Evolutionary conservation across 257 asterid species (phyloP).

Genomic region (Solanum infundibuliforme): DNA sequence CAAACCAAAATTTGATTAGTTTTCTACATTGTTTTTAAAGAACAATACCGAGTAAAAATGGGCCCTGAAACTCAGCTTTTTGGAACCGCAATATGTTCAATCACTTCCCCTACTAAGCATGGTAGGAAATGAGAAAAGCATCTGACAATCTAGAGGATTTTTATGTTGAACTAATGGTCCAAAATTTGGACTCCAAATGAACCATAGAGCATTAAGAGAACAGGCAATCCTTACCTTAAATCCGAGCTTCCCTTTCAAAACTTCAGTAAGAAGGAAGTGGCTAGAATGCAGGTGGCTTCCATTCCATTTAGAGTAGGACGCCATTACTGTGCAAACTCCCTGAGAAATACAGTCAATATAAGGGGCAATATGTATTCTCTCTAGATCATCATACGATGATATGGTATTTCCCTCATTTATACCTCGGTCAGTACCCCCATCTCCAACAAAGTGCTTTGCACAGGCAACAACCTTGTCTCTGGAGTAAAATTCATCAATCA

Average conservation of each 20-base stretch:
- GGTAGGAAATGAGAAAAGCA: background rate
- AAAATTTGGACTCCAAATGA: background rate
- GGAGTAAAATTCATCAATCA: constrained; percentile 19
- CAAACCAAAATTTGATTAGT: background rate
- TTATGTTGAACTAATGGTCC: background rate
- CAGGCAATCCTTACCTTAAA: constrained; percentile 25
- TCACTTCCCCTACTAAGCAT: background rate
- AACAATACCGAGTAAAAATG: background rate
- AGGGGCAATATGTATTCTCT: constrained; percentile 37
- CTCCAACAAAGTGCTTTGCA: constrained; percentile 50
- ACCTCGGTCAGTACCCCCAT: constrained; percentile 40
- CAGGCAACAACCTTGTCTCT: constrained; percentile 40
- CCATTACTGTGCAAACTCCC: constrained; percentile 44
- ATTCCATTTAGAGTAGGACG: constrained; percentile 48
- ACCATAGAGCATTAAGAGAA: background rate
- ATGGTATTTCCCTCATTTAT: constrained; percentile 35
- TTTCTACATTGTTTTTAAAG: background rate
- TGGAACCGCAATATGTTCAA: background rate
- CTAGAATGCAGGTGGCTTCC: constrained; percentile 26
- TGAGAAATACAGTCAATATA: constrained; percentile 33
- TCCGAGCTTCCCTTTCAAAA: constrained; percentile 32
- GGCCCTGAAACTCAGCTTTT: background rate
- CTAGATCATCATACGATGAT: constrained; percentile 29
- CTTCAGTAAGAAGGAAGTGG: constrained; percentile 26
- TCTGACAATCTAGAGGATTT: background rate